phyloP scores from a whole-genome alignment of 148 eudicot genomes.

The Persicaria maculosa region DNA sequence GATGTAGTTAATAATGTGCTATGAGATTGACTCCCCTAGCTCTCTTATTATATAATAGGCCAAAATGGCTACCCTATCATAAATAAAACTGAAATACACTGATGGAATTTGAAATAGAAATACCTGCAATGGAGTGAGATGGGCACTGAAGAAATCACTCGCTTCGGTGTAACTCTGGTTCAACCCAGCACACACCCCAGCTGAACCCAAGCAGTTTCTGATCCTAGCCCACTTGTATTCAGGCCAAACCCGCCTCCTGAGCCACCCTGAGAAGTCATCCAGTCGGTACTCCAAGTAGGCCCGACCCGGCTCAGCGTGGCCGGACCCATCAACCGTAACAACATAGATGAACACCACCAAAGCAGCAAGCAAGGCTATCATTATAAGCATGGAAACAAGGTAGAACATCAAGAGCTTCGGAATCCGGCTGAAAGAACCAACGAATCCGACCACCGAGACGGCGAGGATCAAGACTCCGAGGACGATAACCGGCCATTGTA shows the following conservation, averaged over 20 bases:
- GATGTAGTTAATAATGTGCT: too few relatives aligned
- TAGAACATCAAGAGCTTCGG: constrained; percentile 52
- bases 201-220: constrained; percentile 53
- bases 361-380: constrained; percentile 45
- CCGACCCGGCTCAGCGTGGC: constrained; percentile 68
- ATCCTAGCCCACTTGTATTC: constrained; percentile 75
- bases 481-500: constrained; percentile 81
- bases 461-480: constrained; percentile 57
- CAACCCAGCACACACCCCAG: constrained; percentile 61
- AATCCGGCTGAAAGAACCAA: constrained; percentile 73
- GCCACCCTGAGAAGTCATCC: constrained; percentile 65
- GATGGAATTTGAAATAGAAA: too few relatives aligned
- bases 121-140: constrained; percentile 72
- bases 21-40: too few relatives aligned
- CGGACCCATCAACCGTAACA: constrained; percentile 67
- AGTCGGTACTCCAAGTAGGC: constrained; percentile 66
- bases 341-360: constrained; percentile 62
- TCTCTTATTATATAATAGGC: too few relatives aligned
- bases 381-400: constrained; percentile 61
- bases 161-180: constrained; percentile 67
- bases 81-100: too few relatives aligned
- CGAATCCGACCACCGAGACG: constrained; percentile 55
- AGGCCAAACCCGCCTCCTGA: constrained; percentile 46
- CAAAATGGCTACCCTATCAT: too few relatives aligned
- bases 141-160: constrained; percentile 75